These are phyloP conservation scores for Raffaelea arxii DNA, from an alignment of 2,329 filamentous ascomycete genomes.

Conservation along the genomic window DNA sequence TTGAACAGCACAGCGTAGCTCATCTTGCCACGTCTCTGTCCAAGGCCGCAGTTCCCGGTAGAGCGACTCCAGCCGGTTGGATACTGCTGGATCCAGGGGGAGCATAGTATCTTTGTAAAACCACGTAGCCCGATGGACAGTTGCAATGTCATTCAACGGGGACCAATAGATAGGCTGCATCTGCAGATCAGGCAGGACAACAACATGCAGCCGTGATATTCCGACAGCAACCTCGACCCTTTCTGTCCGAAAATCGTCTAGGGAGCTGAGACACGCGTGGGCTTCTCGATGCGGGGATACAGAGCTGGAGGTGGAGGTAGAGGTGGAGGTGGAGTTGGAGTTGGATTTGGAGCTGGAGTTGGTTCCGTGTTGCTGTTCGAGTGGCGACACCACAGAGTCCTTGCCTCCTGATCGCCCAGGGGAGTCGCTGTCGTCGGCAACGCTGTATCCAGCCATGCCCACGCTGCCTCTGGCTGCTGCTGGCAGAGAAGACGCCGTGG, in stretches of 20 bases:
- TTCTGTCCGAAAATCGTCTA: background rate
- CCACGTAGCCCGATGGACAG: constrained; percentile 83
- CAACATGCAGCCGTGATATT: constrained; percentile 79
- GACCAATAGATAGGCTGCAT: constrained; percentile 99
- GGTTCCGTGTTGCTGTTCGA: no score
- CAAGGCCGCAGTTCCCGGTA: constrained; percentile 80
- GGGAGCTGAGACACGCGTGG: background rate
- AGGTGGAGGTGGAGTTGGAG: no score
- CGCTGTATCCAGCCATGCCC: no score
- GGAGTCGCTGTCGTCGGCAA: no score
- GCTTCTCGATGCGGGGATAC: background rate
- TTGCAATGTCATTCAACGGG: constrained; percentile 78
- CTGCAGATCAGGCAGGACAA: constrained; percentile 68
- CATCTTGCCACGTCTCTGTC: constrained; percentile 87
- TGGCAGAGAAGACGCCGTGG: constrained; percentile 17
- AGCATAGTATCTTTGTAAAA: constrained; percentile 95
- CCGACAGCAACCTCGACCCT: constrained; percentile 67
- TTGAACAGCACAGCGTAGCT: constrained; percentile 80
- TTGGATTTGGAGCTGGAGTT: no score
- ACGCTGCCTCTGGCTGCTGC: no score
- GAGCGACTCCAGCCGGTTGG: constrained; percentile 87
- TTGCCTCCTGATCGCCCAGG: no score
- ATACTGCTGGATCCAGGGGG: constrained; percentile 73
- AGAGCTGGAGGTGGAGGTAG: no score
- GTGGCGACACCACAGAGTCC: no score